Percentiles rank a stretch among this genome's conserved stretches.
phyloP scores from a whole-genome alignment of 768 basidiomycete species.

The Russula lepida region DNA sequence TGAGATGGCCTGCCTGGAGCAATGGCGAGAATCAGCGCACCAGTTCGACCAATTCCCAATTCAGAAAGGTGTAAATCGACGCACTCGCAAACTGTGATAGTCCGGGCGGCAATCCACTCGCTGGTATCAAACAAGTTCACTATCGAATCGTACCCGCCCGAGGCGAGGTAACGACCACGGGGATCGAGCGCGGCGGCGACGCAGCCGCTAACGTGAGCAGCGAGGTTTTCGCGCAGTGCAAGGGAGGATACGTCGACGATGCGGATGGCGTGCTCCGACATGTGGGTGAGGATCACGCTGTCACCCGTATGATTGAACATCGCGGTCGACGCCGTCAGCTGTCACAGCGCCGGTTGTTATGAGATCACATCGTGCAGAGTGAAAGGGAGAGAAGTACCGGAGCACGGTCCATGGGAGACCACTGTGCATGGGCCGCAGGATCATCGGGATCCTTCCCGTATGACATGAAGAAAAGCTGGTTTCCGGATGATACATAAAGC shows the following conservation, averaged over 20 bases:
- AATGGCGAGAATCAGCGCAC: background rate
- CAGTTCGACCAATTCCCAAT: background rate
- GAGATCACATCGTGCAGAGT: background rate
- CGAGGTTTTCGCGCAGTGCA: conserved; percentile 47
- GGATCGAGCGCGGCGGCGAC: conserved; percentile 70
- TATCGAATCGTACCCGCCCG: conserved; percentile 75
- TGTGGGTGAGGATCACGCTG: conserved; percentile 57
- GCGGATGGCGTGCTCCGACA: conserved; percentile 55
- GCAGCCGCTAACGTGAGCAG: conserved; percentile 78
- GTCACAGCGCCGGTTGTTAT: background rate
- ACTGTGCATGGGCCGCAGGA: conserved; percentile 37
- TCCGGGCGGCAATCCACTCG: conserved; percentile 75
- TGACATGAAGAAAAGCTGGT: conserved; percentile 55
- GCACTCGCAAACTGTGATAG: conserved; percentile 75
- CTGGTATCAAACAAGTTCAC: conserved; percentile 71
- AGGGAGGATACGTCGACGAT: conserved; percentile 64
- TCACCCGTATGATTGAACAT: conserved; percentile 74
- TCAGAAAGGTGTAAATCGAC: conserved; percentile 21
- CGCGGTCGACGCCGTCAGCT: conserved; percentile 54
- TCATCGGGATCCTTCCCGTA: conserved; percentile 47
- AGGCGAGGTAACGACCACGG: conserved; percentile 71
- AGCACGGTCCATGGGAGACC: conserved; percentile 32
- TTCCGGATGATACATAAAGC: conserved; percentile 51
- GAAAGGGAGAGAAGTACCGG: background rate
- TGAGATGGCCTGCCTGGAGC: conserved; percentile 55